A percentile compares a stretch with the other conserved stretches of the same genome.
Evolutionary conservation across 2,329 filamentous ascomycete species (phyloP).

Genomic region (Calonectria hongkongensis): DNA sequence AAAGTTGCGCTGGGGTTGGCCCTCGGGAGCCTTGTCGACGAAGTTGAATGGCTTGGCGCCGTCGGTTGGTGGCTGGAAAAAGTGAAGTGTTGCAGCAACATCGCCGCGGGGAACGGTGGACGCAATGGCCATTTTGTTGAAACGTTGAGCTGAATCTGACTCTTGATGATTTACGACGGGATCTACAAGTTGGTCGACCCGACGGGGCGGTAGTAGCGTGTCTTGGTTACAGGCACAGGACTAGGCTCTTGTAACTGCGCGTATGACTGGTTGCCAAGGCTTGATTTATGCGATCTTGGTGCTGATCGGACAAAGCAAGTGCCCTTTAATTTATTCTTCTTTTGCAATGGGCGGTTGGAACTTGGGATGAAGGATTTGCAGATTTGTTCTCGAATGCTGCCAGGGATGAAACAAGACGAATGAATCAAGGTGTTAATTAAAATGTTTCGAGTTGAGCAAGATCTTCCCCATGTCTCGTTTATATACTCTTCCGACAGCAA

Average conservation of each 20-base stretch:
- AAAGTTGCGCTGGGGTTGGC: slow-evolving; percentile 80
- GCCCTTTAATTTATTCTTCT: no score
- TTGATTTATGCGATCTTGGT: slow-evolving; percentile 18
- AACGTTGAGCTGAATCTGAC: not conserved
- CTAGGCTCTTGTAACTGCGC: not conserved
- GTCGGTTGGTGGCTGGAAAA: slow-evolving; percentile 77
- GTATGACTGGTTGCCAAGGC: slow-evolving; percentile 24
- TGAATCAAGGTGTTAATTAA: slow-evolving; percentile 23
- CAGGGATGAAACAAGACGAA: not conserved
- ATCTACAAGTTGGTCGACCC: not conserved
- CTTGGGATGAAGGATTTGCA: not conserved
- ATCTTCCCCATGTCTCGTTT: slow-evolving; percentile 26
- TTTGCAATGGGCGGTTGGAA: not conserved
- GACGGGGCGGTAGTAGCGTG: not conserved
- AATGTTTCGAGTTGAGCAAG: slow-evolving; percentile 23
- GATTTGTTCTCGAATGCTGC: not conserved
- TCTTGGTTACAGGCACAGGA: not conserved
- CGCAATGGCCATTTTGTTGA: slow-evolving; percentile 62
- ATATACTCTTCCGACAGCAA: slow-evolving; percentile 43
- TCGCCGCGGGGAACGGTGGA: slow-evolving; percentile 73
- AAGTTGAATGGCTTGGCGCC: slow-evolving; percentile 78
- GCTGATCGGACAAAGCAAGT: not conserved
- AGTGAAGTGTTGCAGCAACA: slow-evolving; percentile 78
- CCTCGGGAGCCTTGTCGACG: slow-evolving; percentile 78
- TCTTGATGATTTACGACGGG: not conserved